phyloP scores from a whole-genome alignment of 805 yeast genomes.

The Monosporozyma solicola region DNA sequence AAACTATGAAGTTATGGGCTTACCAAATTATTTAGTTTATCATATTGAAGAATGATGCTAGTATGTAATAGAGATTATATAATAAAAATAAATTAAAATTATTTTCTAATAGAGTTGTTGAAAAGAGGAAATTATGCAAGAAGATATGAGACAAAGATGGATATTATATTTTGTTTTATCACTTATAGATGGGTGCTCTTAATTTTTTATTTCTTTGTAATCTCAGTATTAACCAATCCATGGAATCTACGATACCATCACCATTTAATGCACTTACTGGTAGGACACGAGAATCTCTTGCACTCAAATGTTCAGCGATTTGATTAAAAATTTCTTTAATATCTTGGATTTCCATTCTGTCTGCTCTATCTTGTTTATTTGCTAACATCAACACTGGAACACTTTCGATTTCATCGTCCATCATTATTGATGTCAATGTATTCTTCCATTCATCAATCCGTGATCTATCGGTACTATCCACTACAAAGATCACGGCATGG shows the following conservation, averaged over 20 bases:
- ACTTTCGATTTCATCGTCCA: constrained; percentile 56
- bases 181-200: constrained; percentile 32
- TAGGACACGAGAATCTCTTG: constrained; percentile 81
- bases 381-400: constrained; percentile 92
- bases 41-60: constrained; percentile 65
- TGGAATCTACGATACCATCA: constrained; percentile 77
- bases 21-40: constrained; percentile 89
- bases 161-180: background rate
- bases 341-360: constrained; percentile 64
- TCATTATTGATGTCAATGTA: constrained; percentile 46
- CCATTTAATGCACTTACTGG: constrained; percentile 78
- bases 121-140: constrained; percentile 1
- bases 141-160: background rate
- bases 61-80: too few species aligned
- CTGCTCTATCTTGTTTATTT: constrained; percentile 79
- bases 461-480: constrained; percentile 81
- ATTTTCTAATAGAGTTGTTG: constrained; percentile 5
- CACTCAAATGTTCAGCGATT: constrained; percentile 75
- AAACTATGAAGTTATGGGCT: constrained; percentile 83
- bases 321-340: constrained; percentile 77
- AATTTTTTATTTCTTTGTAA: constrained; percentile 39
- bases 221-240: constrained; percentile 79
- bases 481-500: constrained; percentile 87
- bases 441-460: constrained; percentile 76
- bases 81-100: too few species aligned